phyloP scores from a whole-genome alignment of 805 yeast species.

The Hanseniaspora guilliermondii region DNA sequence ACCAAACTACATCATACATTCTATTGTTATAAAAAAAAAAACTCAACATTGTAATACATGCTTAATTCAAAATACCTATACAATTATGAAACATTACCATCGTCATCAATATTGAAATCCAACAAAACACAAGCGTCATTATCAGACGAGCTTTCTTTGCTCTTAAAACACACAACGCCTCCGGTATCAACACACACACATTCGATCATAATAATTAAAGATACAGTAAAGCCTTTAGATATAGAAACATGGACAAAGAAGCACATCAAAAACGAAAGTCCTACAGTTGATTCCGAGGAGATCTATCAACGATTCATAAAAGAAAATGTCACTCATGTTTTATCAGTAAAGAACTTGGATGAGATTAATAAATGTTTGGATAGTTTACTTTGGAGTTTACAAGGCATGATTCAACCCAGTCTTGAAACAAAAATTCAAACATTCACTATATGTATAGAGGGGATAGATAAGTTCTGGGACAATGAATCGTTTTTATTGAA shows the following conservation, averaged over 20 bases:
- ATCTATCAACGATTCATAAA: background rate
- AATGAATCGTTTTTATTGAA: constrained; percentile 5
- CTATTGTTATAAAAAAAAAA: background rate
- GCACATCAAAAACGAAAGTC: background rate
- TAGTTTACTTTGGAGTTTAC: background rate
- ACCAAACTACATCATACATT: no score
- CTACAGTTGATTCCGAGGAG: background rate
- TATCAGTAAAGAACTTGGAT: background rate
- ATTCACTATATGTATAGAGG: constrained; percentile 1
- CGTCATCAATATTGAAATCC: background rate
- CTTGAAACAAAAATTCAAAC: background rate
- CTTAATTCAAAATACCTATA: background rate
- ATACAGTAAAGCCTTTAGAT: background rate
- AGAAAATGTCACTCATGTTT: background rate
- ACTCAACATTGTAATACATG: background rate
- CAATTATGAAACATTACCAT: background rate
- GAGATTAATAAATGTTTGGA: background rate
- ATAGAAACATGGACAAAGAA: background rate
- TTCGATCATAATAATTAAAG: constrained; percentile 1
- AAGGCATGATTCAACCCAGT: background rate
- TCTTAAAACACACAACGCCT: constrained; percentile 1
- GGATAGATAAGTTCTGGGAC: constrained; percentile 11
- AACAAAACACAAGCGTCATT: background rate
- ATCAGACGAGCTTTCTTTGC: constrained; percentile 3
- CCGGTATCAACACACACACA: background rate